Evolutionary conservation across 106 monocot species (phyloP), one percentile per base, ranked within the genome.

Genomic region (Alisma plantagoaquatica): DNA sequence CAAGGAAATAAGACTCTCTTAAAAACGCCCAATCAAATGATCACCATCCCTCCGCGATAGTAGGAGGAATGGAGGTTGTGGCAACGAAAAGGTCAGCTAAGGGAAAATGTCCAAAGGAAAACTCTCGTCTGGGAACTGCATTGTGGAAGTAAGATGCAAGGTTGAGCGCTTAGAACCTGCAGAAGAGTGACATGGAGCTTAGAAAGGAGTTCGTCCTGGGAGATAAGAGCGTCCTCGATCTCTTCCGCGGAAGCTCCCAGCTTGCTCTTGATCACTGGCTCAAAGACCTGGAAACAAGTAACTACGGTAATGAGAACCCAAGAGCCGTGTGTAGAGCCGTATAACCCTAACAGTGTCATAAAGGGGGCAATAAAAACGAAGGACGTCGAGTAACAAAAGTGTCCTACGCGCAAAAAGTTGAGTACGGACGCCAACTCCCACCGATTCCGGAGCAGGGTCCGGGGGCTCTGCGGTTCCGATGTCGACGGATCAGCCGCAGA

Each of bases 381-480:
- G 12, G 12, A 12, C 16, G 4, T 16, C 10, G 26, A 15, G 8
- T 43, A 4, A 0, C 21, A 41, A 23, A n/a, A 11, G 27, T 32
- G 18, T 35, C 52, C 1, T 23, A 68, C 68, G 27, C 46, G 47
- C 26, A 68, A 23, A 41, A 68, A 68, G 38, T 68, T 58, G 27
- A 68, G 57, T 4, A 68, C 59, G 11, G 68, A 68, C 32, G 68
- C 68, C 49, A 68, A 43, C 68, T 68, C 68, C 68, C 68, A 68
- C 33, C 68, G 49, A 5, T 17, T 23, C 38, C 68, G 48, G 15
- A 68, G 49, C 29, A 21, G 50, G 27, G 30, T 27, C 29, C 59
- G 12, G 3, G 19, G 17, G n/a, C 24, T 0, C 42, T 51, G 27
- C 41, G 27, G 4, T 1, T 53, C 65, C 28, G 32, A 0, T 20